Conservation (phyloP, 768 basidiomycete genomes). For the Calocybe gangraenosa region DNA sequence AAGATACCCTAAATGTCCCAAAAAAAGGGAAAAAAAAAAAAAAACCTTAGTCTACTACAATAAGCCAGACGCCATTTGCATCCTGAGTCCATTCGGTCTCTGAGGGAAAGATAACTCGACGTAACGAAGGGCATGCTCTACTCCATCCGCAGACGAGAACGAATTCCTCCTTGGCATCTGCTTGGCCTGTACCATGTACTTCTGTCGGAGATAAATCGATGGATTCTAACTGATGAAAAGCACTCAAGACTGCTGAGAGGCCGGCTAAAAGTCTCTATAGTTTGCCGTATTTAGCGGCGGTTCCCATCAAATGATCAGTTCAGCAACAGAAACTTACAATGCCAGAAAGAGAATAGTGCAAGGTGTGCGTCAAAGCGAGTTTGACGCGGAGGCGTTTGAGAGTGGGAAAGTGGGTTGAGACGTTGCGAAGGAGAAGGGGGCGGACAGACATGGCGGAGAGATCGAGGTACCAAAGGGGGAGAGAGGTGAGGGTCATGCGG, state of each 20-base stretch:
- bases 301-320: no score
- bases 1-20: conserved; percentile 1
- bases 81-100: conserved; percentile 46
- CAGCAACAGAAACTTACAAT: conserved; percentile 46
- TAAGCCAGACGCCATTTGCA: conserved; percentile 28
- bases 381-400: conserved; percentile 50
- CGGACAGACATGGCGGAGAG: conserved; percentile 57
- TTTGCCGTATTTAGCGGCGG: conserved; percentile 9
- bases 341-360: conserved; percentile 60
- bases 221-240: conserved; percentile 42
- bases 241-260: conserved; percentile 51
- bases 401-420: conserved; percentile 46
- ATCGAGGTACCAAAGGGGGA: conserved; percentile 52
- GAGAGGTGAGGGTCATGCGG: conserved; percentile 41
- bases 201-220: conserved; percentile 62
- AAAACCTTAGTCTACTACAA: conserved; percentile 16
- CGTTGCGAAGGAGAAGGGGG: conserved; percentile 49
- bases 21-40: not conserved
- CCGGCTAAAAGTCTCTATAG: conserved; percentile 53
- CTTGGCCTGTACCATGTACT: conserved; percentile 40
- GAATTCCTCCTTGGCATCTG: conserved; percentile 44
- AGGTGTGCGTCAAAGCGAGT: conserved; percentile 60
- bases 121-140: conserved; percentile 48
- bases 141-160: conserved; percentile 51
- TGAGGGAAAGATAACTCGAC: conserved; percentile 53